Evolutionary conservation across 164 flowering plant species (phyloP).

Genomic region (Echeveria elegans): DNA sequence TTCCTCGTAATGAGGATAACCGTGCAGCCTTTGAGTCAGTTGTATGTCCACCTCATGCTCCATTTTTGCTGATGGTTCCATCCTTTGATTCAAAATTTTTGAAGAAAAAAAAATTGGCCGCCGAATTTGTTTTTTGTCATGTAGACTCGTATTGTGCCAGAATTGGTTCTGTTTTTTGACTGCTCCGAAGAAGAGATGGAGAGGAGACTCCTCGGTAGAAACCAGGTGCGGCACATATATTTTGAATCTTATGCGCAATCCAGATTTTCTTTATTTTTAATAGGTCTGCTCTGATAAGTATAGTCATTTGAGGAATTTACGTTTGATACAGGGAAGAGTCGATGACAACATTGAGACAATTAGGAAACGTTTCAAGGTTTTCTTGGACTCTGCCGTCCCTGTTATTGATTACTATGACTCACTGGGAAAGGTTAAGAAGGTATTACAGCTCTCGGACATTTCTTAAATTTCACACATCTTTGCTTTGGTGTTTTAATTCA

Average conservation of each 20-base stretch:
- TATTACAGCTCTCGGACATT: neutral
- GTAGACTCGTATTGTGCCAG: conserved; percentile 83
- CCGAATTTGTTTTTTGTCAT: conserved; percentile 13
- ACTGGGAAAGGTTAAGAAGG: conserved; percentile 2
- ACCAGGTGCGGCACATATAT: conserved; percentile 44
- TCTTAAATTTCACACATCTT: neutral
- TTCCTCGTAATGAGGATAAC: conserved; percentile 6
- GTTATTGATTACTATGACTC: conserved; percentile 4
- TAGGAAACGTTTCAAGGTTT: conserved; percentile 45
- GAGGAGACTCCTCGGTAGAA: conserved; percentile 68
- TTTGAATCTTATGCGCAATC: neutral
- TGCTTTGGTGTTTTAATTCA: neutral
- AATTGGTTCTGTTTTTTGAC: conserved; percentile 65
- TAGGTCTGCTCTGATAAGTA: neutral
- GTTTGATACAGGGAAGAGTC: conserved; percentile 55
- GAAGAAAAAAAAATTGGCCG: too few species aligned
- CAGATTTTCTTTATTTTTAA: neutral
- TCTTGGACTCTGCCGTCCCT: conserved; percentile 2
- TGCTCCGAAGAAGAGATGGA: conserved; percentile 95
- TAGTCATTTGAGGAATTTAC: neutral
- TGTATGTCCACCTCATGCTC: neutral
- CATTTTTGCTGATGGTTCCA: neutral
- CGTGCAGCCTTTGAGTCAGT: conserved; percentile 6
- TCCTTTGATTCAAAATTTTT: neutral
- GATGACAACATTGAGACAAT: conserved; percentile 86